phyloP scores from a whole-genome alignment of 495 filamentous ascomycete species.

The Penicillium malachiteum region DNA sequence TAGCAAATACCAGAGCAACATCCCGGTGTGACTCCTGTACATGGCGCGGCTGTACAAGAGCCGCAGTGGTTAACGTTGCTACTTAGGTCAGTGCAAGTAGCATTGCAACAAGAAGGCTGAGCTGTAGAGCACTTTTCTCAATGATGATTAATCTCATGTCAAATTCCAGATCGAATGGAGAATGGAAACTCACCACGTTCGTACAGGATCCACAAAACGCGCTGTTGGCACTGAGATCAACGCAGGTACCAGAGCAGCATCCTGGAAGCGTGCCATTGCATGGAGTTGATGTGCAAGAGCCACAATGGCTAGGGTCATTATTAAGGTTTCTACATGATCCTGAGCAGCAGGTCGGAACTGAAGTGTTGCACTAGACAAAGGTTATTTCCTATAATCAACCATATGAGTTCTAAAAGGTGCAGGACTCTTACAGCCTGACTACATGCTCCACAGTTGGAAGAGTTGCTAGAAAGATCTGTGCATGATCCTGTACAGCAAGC shows the following conservation, averaged over 20 bases:
- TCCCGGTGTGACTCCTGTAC: no score
- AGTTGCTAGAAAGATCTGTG: background rate
- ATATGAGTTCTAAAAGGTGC: background rate
- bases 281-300: background rate
- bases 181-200: background rate
- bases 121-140: background rate
- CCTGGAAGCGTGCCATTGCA: background rate
- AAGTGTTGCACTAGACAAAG: constrained; percentile 1
- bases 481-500: constrained; percentile 1
- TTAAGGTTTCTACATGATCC: background rate
- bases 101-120: no score
- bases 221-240: background rate
- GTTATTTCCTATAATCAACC: background rate
- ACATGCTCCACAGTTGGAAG: constrained; percentile 3
- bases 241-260: background rate
- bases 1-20: no score
- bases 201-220: background rate
- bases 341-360: constrained; percentile 2
- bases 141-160: background rate
- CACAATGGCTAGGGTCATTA: background rate
- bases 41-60: no score
- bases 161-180: background rate
- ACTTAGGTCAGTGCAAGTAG: no score
- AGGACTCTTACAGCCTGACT: background rate
- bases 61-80: no score